phyloP scores from a whole-genome alignment of 768 basidiomycete genomes.

The Rhodotorula paludigena region DNA sequence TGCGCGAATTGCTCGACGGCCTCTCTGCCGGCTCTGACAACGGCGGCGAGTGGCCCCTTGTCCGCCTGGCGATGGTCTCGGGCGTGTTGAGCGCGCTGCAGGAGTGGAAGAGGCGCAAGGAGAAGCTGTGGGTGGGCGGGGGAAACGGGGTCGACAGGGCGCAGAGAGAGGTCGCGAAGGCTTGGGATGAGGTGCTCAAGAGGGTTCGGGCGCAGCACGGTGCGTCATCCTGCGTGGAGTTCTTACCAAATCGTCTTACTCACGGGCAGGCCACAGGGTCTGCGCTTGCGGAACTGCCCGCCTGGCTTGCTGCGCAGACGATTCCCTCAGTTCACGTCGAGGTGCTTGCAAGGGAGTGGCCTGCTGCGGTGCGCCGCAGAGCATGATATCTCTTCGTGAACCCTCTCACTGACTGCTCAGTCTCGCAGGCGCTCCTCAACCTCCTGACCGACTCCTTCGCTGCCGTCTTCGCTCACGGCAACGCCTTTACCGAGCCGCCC shows the following conservation, averaged over 20 bases:
- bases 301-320: conserved; percentile 35
- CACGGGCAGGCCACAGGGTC: no score
- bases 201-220: not conserved
- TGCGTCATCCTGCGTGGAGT: not conserved
- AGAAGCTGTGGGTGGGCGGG: conserved; percentile 31
- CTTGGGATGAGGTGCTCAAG: conserved; percentile 7
- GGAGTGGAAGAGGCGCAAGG: conserved; percentile 30
- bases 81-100: conserved; percentile 28
- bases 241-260: not conserved
- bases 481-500: conserved; percentile 22
- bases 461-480: conserved; percentile 23
- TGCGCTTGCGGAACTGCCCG: not conserved
- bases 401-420: no score
- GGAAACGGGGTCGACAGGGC: conserved; percentile 7
- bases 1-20: conserved; percentile 3
- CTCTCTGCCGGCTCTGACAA: not conserved
- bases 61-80: conserved; percentile 10
- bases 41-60: conserved; percentile 1
- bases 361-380: conserved; percentile 2
- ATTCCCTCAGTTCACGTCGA: conserved; percentile 17
- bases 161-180: conserved; percentile 13
- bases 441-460: conserved; percentile 19
- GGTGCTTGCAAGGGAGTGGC: conserved; percentile 3
- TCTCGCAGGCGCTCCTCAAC: conserved; percentile 21
- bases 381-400: not conserved